phyloP scores from a whole-genome alignment of 805 yeast species.

The Starmerella lactis-condensi region DNA sequence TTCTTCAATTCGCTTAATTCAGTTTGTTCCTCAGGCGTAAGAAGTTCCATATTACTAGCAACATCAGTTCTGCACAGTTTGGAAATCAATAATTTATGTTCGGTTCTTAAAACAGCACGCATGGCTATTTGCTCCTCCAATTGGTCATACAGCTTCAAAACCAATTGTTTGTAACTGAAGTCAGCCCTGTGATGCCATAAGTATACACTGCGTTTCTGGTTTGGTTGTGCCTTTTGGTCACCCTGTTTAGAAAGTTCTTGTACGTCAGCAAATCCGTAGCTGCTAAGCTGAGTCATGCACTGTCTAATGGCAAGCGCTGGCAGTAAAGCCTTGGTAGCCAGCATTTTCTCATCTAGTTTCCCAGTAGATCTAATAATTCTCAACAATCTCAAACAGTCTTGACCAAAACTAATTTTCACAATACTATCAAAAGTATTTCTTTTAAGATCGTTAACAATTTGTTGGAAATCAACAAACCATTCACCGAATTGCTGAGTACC shows the following conservation, averaged over 20 bases:
- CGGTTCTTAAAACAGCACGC: constrained; percentile 28
- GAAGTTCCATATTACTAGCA: constrained; percentile 52
- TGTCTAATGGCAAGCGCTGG: constrained; percentile 62
- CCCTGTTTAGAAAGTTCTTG: constrained; percentile 92
- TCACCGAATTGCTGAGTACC: constrained; percentile 35
- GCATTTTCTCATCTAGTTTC: constrained; percentile 67
- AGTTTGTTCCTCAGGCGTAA: constrained; percentile 56
- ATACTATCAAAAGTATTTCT: constrained; percentile 22
- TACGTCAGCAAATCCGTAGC: constrained; percentile 56
- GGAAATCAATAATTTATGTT: constrained; percentile 47
- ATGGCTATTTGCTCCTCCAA: constrained; percentile 29
- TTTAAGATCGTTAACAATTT: constrained; percentile 17
- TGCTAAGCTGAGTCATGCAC: constrained; percentile 45
- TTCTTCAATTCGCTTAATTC: constrained; percentile 38
- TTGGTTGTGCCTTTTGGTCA: constrained; percentile 31
- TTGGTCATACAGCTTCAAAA: constrained; percentile 31
- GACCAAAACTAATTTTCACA: constrained; percentile 22
- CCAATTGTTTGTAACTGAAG: constrained; percentile 31
- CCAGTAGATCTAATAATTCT: constrained; percentile 55
- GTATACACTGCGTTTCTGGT: constrained; percentile 45
- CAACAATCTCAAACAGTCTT: constrained; percentile 49
- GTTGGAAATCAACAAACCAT: constrained; percentile 26
- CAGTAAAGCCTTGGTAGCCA: constrained; percentile 56
- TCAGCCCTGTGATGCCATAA: constrained; percentile 54
- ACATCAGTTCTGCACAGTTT: constrained; percentile 85